Base-by-base conservation (phyloP, 805 yeast genomes). In the Candida xyloterini region DNA sequence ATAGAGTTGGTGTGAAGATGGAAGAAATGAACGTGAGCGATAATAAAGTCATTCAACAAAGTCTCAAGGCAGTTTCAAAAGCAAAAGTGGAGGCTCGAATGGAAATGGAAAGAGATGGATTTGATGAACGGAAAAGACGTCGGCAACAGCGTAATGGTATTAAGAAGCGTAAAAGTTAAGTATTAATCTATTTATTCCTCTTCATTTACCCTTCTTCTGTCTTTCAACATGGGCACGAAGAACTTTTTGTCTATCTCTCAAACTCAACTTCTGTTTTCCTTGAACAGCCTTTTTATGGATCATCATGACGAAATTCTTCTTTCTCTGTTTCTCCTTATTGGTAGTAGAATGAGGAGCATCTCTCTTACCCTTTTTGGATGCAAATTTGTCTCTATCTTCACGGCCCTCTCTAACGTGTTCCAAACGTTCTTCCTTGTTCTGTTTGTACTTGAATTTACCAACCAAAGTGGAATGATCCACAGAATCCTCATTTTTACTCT, bases 251-350 rank as follows among this genome's bases (percentile, higher is more conserved):
- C 88, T 81, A 62, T 93, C 98, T 55, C 96, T 75, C 54, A 93
- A 71, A 42, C 96, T 86, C 74, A 84, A 72, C 67, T 82, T 85
- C 48, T 84, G 90, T 65, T 93, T 93, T 48, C 98, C 98, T 65
- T 86, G 95, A 27, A 93, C 98, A 35, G 86, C 81, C 56, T 79
- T 79, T 70, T 91, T 93, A 66, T 93, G 99, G 53, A 93, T 86
- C 91, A 86, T 86, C 99, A 93, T 93, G 60, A 93, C 91, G 60
- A 89, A 93, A 67, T 93, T 93, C 96, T 93, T 93, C 88, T 88
- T 88, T 65, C 98, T 78, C 16, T 89, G 95, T 78, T 93, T 93
- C 67, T 95, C 97, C 66, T 79, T 80, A 64, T 93, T 93, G 2
- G 99, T 93, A 9, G 98, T 90, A 21, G 95, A 86, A 60, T 84